phyloP scores from a whole-genome alignment of 2,329 filamentous ascomycete species.

The Colletotrichum destructivum region DNA sequence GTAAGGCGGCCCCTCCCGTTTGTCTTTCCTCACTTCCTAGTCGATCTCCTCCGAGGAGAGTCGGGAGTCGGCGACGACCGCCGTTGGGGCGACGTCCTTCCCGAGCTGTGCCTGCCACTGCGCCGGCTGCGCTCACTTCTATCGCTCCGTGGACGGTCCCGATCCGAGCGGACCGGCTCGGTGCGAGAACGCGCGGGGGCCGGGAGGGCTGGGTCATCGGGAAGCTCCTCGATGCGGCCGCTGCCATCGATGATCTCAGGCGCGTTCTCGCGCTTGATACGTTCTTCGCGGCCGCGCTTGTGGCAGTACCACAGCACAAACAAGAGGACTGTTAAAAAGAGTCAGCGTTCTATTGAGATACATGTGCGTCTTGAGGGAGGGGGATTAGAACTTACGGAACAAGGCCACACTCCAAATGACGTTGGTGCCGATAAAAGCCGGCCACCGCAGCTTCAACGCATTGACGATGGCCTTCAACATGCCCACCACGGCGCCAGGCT shows the following conservation, averaged over 20 bases:
- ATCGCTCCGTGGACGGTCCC: conserved; percentile 31
- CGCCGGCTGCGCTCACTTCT: conserved; percentile 43
- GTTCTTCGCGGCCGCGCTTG: conserved; percentile 90
- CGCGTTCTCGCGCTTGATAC: conserved; percentile 75
- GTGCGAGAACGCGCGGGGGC: conserved; percentile 47
- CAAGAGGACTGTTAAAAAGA: conserved; percentile 75
- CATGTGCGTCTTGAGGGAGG: neutral
- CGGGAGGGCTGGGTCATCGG: conserved; percentile 62
- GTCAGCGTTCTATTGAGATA: conserved; percentile 28
- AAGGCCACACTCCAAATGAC: conserved; percentile 89
- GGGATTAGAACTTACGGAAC: conserved; percentile 74
- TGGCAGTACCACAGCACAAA: conserved; percentile 99
- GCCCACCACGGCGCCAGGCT: conserved; percentile 87
- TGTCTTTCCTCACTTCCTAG: conserved; percentile 18
- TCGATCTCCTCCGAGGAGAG: conserved; percentile 25
- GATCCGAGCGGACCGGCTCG: conserved; percentile 28
- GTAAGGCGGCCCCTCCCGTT: neutral
- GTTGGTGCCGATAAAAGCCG: conserved; percentile 91
- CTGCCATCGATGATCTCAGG: conserved; percentile 55
- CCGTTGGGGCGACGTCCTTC: conserved; percentile 28
- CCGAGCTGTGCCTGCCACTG: conserved; percentile 35
- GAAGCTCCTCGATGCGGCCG: conserved; percentile 64
- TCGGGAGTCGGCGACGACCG: conserved; percentile 23
- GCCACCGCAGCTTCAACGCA: conserved; percentile 89
- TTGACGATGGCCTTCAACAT: conserved; percentile 93